Evolutionary conservation across 306 rosid genomes (phyloP).

Genomic region (Dryas drummondii): DNA sequence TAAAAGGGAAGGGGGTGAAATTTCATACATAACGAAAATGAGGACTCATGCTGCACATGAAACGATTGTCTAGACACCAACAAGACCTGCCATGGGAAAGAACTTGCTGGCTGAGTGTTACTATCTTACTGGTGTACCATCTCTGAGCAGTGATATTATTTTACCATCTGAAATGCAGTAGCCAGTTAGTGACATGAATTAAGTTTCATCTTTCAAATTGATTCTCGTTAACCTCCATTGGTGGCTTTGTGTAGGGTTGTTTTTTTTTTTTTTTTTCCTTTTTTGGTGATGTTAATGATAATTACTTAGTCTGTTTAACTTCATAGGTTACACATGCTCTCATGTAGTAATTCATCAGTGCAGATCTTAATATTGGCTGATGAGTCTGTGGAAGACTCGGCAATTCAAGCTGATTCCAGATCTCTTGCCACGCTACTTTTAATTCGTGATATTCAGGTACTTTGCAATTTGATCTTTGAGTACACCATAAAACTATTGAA

Average conservation of each 20-base stretch:
- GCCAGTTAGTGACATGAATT: conserved; percentile 21
- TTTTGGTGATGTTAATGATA: neutral
- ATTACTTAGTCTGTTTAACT: neutral
- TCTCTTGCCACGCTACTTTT: conserved; percentile 89
- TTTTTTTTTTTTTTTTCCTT: no score
- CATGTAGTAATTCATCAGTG: conserved; percentile 28
- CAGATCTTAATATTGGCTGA: conserved; percentile 92
- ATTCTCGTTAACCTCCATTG: neutral
- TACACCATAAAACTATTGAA: neutral
- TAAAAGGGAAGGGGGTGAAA: neutral
- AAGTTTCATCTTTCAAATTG: neutral
- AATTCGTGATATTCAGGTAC: conserved; percentile 92
- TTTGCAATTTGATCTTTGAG: conserved; percentile 14
- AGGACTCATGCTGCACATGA: neutral
- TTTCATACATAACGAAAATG: neutral
- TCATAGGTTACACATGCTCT: conserved; percentile 1
- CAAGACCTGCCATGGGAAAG: conserved; percentile 10
- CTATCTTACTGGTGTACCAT: conserved; percentile 9
- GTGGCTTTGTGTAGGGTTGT: neutral
- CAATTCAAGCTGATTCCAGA: conserved; percentile 96
- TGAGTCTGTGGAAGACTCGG: conserved; percentile 95
- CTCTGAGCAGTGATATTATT: conserved; percentile 2
- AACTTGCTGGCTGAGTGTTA: conserved; percentile 6
- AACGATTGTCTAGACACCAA: conserved; percentile 13
- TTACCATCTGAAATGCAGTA: conserved; percentile 1